Evolutionary conservation across 805 yeast species (phyloP).

Genomic region (Zygotorulaspora chibaensis): DNA sequence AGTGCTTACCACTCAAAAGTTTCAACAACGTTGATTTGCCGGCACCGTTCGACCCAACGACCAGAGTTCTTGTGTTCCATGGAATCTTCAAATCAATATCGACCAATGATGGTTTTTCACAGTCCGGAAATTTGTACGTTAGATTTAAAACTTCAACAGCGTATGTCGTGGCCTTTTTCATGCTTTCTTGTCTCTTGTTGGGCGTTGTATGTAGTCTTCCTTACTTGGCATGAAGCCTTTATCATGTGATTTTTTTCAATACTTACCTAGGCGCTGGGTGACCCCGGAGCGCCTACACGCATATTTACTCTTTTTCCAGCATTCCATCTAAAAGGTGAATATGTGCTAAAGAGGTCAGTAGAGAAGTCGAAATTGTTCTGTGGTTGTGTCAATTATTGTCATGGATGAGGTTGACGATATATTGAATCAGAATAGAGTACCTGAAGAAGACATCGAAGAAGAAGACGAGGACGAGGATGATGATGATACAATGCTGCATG

Average conservation of each 20-base stretch:
- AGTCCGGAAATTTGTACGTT: conserved; percentile 62
- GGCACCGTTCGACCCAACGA: conserved; percentile 95
- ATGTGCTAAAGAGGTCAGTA: background rate
- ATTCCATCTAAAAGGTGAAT: too few relatives aligned
- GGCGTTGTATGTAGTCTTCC: background rate
- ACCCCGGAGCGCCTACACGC: too few relatives aligned
- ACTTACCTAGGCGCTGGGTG: too few relatives aligned
- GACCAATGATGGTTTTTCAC: conserved; percentile 59
- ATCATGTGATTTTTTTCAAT: too few relatives aligned
- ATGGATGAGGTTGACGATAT: conserved; percentile 35
- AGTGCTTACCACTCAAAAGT: conserved; percentile 85
- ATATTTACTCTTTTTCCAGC: too few relatives aligned
- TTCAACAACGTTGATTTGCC: conserved; percentile 88
- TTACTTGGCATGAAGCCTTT: background rate
- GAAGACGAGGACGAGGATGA: conserved; percentile 31
- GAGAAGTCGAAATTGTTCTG: background rate
- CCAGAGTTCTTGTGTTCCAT: conserved; percentile 67
- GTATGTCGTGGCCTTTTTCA: conserved; percentile 5
- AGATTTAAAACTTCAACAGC: conserved; percentile 61
- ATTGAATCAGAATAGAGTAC: conserved; percentile 27
- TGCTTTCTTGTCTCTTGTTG: background rate
- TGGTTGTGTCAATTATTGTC: background rate
- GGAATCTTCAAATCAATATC: conserved; percentile 59
- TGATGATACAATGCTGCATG: conserved; percentile 14
- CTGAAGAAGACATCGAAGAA: conserved; percentile 27